Evolutionary conservation across 2,329 filamentous ascomycete species (phyloP), one percentile per base, ranked within the genome.

Genomic region (Hypoxylon sp.): DNA sequence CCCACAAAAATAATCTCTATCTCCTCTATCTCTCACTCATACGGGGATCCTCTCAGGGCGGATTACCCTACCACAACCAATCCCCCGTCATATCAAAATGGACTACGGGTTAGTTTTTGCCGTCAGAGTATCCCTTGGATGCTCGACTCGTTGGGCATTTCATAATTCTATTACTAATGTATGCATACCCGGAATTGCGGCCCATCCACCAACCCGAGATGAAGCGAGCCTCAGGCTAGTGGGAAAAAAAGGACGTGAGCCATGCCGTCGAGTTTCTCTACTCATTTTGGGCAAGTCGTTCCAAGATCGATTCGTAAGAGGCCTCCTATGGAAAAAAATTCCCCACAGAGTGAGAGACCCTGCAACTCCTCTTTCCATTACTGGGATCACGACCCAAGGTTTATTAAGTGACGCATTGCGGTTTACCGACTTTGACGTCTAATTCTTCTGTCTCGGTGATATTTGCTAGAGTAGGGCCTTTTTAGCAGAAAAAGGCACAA

Each of bases 1-100:
- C 63, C 60, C 67, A 69, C 66, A 64, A 64, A 60, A 60, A 61
- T 55, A 43, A 61, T 66, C 53, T 67, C 63, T 64, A 55, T 67
- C 63, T 69, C 67, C 53, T 67, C 63, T 64, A 55, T 67, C 63
- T 69, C 67, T 67, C 61, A 64, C 63, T 67, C 63, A 57, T 59
- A 65, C 43, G 46, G 41, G 41, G 27, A 52, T 64, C 43, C 53
- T 61, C 55, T 52, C 55, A 55, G 55, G 62, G 46, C 58, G 50
- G 59, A 55, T 57, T 68, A 65, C 25, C 39, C 50, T 62, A 51
- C 41, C 51, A 55, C 48, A 53, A 29, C 56, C 57, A 64, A 50
- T 57, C 46, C 54, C 46, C 23, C 47, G 23, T 51, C 55, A 25
- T 47, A n/a, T 52, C 54, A 21, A n/a, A 54, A 67, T 46, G 46